Conservation (phyloP, 2,329 filamentous ascomycete genomes). For the Beauveria brongniartii region DNA sequence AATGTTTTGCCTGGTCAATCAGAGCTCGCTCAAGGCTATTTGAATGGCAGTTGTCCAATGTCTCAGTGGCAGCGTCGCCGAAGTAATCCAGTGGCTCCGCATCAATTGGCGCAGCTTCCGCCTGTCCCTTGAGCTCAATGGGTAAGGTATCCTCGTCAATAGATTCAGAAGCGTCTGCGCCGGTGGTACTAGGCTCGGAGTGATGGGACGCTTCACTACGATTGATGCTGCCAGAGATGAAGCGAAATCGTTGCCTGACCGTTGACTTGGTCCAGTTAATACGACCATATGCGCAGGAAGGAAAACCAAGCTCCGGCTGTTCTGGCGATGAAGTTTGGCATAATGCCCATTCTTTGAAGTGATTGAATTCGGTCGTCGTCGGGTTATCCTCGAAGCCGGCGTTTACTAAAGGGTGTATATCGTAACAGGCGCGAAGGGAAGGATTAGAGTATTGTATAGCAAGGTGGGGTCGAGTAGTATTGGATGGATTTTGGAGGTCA, state of each 20-base stretch:
- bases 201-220: slow-evolving; percentile 23
- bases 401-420: slow-evolving; percentile 48
- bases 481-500: slow-evolving; percentile 53
- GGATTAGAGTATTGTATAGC: slow-evolving; percentile 61
- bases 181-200: slow-evolving; percentile 25
- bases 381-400: slow-evolving; percentile 37
- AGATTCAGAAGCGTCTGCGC: slow-evolving; percentile 15
- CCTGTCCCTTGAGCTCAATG: neutral
- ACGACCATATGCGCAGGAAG: slow-evolving; percentile 53
- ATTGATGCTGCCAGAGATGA: slow-evolving; percentile 51
- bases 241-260: slow-evolving; percentile 57
- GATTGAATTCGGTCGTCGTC: slow-evolving; percentile 41
- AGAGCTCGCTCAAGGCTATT: slow-evolving; percentile 1
- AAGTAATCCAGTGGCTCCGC: slow-evolving; percentile 35
- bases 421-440: slow-evolving; percentile 50
- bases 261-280: slow-evolving; percentile 65
- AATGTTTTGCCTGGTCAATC: neutral
- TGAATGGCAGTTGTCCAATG: slow-evolving; percentile 14
- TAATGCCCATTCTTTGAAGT: slow-evolving; percentile 64
- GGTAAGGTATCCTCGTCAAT: neutral
- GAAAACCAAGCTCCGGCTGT: slow-evolving; percentile 42
- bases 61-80: slow-evolving; percentile 22
- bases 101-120: slow-evolving; percentile 18
- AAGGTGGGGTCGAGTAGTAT: slow-evolving; percentile 44
- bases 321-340: slow-evolving; percentile 45